Evolutionary conservation across 1,284 basidiomycete genomes (phyloP).

Genomic region (Waitea zeae): DNA sequence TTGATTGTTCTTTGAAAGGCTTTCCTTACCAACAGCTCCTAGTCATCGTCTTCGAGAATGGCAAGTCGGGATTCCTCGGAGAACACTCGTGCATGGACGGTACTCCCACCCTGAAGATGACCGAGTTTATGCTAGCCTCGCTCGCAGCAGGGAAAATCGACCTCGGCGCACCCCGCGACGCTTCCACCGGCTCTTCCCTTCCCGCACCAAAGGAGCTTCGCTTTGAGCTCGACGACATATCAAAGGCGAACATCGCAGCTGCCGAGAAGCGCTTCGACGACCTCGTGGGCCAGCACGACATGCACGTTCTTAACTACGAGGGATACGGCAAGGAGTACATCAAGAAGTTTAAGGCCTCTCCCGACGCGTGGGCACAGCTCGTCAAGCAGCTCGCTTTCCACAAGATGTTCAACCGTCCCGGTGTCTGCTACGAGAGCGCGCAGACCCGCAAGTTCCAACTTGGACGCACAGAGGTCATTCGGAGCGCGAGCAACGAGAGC

Average conservation of each 20-base stretch:
- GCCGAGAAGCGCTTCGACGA: constrained; percentile 58
- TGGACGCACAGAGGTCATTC: constrained; percentile 91
- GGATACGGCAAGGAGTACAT: constrained; percentile 85
- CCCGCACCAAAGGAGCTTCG: constrained; percentile 48
- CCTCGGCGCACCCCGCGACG: constrained; percentile 29
- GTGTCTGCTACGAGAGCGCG: constrained; percentile 84
- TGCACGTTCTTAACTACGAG: constrained; percentile 79
- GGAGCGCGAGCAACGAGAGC: constrained; percentile 70
- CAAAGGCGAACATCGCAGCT: constrained; percentile 32
- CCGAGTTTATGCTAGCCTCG: constrained; percentile 82
- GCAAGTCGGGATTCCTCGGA: constrained; percentile 82
- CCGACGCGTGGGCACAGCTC: constrained; percentile 91
- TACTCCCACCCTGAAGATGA: constrained; percentile 87
- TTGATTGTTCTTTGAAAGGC: constrained; percentile 2
- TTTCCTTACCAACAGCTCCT: constrained; percentile 5
- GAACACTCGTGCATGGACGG: constrained; percentile 95
- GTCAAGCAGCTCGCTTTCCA: constrained; percentile 93
- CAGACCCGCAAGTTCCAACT: constrained; percentile 89
- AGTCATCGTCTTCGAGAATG: constrained; percentile 90
- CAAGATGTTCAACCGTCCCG: constrained; percentile 68
- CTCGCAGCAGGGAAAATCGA: constrained; percentile 71
- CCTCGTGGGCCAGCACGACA: constrained; percentile 67
- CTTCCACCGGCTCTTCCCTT: constrained; percentile 26
- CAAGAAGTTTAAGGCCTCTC: constrained; percentile 80
- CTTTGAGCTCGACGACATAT: constrained; percentile 52